Evolutionary conservation across 1,284 basidiomycete species (phyloP).

Genomic region (Moesziomyces sp.): DNA sequence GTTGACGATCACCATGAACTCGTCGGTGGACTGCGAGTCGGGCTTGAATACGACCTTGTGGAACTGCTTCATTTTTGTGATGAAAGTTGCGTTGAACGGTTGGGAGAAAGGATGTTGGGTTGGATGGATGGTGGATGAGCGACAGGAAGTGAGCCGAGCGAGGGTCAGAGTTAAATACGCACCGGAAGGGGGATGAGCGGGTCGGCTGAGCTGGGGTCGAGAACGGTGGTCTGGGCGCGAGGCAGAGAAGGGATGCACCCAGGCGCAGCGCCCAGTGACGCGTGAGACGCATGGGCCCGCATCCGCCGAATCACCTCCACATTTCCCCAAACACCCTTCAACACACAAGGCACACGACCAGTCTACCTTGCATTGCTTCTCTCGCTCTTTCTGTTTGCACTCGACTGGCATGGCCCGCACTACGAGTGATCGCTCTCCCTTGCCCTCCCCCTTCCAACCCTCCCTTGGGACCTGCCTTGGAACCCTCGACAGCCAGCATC

Average conservation of each 20-base stretch:
- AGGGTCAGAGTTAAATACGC: neutral
- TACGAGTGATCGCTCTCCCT: no score
- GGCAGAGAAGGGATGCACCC: neutral
- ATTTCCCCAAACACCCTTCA: no score
- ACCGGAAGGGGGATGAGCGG: no score
- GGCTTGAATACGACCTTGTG: conserved; percentile 66
- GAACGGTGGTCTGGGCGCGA: no score
- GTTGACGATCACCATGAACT: conserved; percentile 68
- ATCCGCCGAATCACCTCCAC: no score
- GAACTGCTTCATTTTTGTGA: conserved; percentile 41
- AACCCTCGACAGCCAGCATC: no score
- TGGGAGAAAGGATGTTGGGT: neutral
- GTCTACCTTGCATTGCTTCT: no score
- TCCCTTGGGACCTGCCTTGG: no score
- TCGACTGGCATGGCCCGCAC: no score
- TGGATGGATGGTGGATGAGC: neutral
- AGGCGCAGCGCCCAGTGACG: conserved; percentile 2
- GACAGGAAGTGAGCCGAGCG: neutral
- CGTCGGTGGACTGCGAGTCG: conserved; percentile 68
- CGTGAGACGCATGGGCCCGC: neutral
- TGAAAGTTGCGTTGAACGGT: neutral
- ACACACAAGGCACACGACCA: no score
- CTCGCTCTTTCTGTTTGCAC: no score
- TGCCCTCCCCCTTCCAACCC: no score
- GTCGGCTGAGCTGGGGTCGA: neutral